phyloP scores from a whole-genome alignment of 371 early-diverging fungal genomes.

The Mucor saturninus region DNA sequence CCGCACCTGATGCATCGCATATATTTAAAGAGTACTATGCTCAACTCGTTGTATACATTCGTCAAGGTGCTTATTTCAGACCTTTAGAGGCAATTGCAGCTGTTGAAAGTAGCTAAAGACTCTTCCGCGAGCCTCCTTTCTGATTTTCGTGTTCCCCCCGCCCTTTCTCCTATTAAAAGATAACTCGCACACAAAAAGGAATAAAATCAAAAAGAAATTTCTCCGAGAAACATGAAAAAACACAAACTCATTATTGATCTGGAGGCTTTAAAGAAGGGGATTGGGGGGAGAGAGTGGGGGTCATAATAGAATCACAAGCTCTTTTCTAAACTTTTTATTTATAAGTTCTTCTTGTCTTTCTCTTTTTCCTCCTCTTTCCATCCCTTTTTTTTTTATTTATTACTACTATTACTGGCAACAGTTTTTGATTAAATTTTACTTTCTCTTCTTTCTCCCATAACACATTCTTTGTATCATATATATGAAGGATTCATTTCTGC shows the following conservation, averaged over 20 bases:
- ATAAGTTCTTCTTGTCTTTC: constrained; percentile 3
- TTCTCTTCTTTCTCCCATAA: constrained; percentile 1
- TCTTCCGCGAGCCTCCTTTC: neutral
- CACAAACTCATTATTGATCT: neutral
- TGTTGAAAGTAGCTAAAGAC: constrained; percentile 41
- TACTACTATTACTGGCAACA: neutral
- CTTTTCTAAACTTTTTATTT: constrained; percentile 19
- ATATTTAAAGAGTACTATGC: constrained; percentile 34
- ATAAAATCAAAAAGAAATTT: constrained; percentile 3
- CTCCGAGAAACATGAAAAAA: neutral
- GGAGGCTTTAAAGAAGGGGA: neutral
- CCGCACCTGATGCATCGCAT: constrained; percentile 27
- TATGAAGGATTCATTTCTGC: constrained; percentile 17
- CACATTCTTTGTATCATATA: constrained; percentile 1
- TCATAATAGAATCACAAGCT: constrained; percentile 9
- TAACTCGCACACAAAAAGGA: too few relatives aligned
- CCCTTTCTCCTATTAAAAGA: neutral
- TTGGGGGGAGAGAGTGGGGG: constrained; percentile 5
- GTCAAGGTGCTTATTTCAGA: constrained; percentile 50
- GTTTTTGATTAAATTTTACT: neutral
- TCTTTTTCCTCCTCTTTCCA: constrained; percentile 19
- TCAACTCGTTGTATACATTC: constrained; percentile 37
- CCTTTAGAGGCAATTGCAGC: constrained; percentile 38
- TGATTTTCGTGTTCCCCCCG: neutral
- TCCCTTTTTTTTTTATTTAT: constrained; percentile 8